Evolutionary conservation across 306 rosid genomes (phyloP), one percentile per base, ranked within the genome.

Genomic region (Amphicarpaea edgeworthii): DNA sequence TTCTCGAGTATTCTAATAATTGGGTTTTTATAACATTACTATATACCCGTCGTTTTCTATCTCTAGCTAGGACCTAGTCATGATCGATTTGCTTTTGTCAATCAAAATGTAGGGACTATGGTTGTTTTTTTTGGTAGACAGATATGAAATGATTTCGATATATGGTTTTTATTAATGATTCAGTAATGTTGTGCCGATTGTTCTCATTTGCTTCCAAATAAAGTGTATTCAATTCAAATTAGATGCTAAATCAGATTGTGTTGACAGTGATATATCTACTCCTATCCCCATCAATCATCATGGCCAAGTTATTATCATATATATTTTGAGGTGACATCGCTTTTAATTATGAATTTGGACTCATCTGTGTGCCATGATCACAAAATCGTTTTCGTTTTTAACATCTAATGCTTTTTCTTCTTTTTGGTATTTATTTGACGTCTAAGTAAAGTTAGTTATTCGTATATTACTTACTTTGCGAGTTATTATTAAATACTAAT

Each of bases 211-310:
- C 81, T 69, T 61, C 61, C 20, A 20, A 30, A 45, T 46, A 38
- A 70, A 37, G 16, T 47, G 47, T 70, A 66, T 5, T 47, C 24
- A 38, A 66, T 2, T 60, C 49, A 21, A 68, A 10, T 38, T 55
- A 17, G 53, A 61, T 67, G 84, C 79, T n/a, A 34, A 51, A 41
- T 72, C 58, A 76, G 72, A 68, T 61, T 82, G 65, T 73, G 49
- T 50, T 16, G 41, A 65, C 81, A 63, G 66, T 42, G 70, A 72
- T 20, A 11, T 45, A 23, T 41, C 51, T 20, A 57, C 81, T 12
- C 38, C 26, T 14, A 15, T 54, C 46, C 77, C 80, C 80, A 74
- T n/a, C n/a, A n/a, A n/a, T n/a, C n/a, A n/a, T 64, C 50, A 50
- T 45, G 70, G 72, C 11, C 68, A 5, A 67, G 64, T n/a, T 47